These are phyloP conservation scores for Blastobotrys indianensis DNA, from an alignment of 1,139 yeast species.

Conservation along the genomic window DNA sequence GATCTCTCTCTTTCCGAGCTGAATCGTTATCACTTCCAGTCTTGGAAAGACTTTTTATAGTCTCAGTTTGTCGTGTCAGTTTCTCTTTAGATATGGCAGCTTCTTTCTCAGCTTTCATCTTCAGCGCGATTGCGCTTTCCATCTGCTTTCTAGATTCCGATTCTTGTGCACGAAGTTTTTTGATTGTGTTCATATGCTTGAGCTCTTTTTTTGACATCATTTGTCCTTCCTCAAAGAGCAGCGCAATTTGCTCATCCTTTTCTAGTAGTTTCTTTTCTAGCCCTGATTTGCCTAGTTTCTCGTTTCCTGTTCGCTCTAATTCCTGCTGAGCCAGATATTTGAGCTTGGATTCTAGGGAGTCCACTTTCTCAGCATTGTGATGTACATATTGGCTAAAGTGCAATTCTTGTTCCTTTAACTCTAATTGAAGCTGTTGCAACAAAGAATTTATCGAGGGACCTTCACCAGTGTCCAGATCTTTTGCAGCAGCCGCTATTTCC, in stretches of 20 bases:
- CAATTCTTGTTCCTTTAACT: too few relatives aligned
- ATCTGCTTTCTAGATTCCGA: conserved; percentile 25
- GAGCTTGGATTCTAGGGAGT: conserved; percentile 26
- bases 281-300: conserved; percentile 20
- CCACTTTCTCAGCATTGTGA: conserved; percentile 19
- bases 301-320: conserved; percentile 23
- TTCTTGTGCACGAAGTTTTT: conserved; percentile 52
- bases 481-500: too few relatives aligned
- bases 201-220: conserved; percentile 69
- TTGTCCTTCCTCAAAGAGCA: conserved; percentile 72
- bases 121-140: conserved; percentile 21
- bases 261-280: conserved; percentile 34
- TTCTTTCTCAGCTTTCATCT: conserved; percentile 21
- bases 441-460: too few relatives aligned
- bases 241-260: conserved; percentile 52
- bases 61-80: conserved; percentile 15
- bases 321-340: conserved; percentile 25
- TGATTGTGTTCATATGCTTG: conserved; percentile 60
- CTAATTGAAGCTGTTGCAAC: too few relatives aligned
- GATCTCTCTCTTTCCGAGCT: conserved; percentile 19
- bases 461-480: too few relatives aligned
- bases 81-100: conserved; percentile 16
- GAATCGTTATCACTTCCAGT: conserved; percentile 23
- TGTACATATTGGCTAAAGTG: not conserved
- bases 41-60: conserved; percentile 18